A percentile compares a stretch with the other conserved stretches of the same genome.
Conservation (phyloP, 2,329 filamentous ascomycete species). For the Colletotrichum shisoi region DNA sequence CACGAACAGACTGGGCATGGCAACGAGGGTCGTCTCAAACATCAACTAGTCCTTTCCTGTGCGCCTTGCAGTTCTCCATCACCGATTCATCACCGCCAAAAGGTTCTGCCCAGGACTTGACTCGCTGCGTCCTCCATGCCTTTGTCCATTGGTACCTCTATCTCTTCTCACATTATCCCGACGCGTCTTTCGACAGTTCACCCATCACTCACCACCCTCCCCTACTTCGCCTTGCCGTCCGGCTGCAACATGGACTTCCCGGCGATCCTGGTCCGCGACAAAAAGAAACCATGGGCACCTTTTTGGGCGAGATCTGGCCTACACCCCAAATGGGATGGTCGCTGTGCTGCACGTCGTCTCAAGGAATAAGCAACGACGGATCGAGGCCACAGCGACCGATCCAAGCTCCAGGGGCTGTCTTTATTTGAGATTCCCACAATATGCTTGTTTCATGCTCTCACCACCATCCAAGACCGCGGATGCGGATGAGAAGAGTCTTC, state of each 20-base stretch:
- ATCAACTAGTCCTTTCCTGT: neutral
- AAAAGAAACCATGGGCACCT: slow-evolving; percentile 34
- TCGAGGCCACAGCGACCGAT: slow-evolving; percentile 23
- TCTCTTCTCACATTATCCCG: slow-evolving; percentile 31
- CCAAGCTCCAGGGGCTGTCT: slow-evolving; percentile 20
- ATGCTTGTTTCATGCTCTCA: slow-evolving; percentile 38
- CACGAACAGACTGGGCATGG: neutral
- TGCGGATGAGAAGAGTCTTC: neutral
- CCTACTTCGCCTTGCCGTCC: slow-evolving; percentile 36
- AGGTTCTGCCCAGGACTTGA: neutral
- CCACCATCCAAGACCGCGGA: slow-evolving; percentile 13
- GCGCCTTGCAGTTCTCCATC: slow-evolving; percentile 6
- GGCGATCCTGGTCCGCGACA: slow-evolving; percentile 23
- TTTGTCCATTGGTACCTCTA: slow-evolving; percentile 23
- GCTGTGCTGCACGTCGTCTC: slow-evolving; percentile 14
- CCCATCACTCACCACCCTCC: slow-evolving; percentile 11
- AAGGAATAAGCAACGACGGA: slow-evolving; percentile 33
- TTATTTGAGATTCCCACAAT: slow-evolving; percentile 33
- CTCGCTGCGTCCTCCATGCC: neutral
- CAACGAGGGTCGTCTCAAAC: neutral
- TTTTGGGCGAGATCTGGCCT: slow-evolving; percentile 33
- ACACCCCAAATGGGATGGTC: slow-evolving; percentile 25
- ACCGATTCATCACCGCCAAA: neutral
- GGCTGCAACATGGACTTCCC: slow-evolving; percentile 37
- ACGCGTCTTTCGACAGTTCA: slow-evolving; percentile 15